phyloP scores from a whole-genome alignment of 108 stramenopile species.

The Cyclostephanos tholiformis region DNA sequence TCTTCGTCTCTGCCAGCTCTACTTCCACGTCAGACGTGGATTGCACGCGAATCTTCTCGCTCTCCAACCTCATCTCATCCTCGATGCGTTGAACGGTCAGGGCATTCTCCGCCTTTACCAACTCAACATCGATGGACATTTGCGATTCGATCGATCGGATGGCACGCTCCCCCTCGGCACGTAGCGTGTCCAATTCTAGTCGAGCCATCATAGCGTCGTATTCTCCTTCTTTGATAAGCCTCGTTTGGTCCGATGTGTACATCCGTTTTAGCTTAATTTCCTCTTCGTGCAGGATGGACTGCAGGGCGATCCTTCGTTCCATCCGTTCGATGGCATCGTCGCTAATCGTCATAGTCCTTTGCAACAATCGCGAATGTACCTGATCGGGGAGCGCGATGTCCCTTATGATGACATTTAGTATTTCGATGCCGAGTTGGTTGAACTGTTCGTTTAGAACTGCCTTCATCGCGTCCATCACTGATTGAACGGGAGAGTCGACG shows the following conservation, averaged over 20 bases:
- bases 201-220: conserved; percentile 17
- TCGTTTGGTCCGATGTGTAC: conserved; percentile 15
- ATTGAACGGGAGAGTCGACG: conserved; percentile 29
- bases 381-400: conserved; percentile 48
- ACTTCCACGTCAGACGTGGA: conserved; percentile 22
- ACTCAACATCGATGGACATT: conserved; percentile 38
- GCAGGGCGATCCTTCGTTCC: conserved; percentile 59
- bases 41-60: conserved; percentile 28
- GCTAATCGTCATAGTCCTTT: conserved; percentile 55
- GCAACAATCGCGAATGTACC: conserved; percentile 51
- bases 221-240: conserved; percentile 22
- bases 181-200: conserved; percentile 7
- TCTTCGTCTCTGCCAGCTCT: conserved; percentile 18
- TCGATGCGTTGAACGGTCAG: conserved; percentile 24
- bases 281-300: conserved; percentile 40
- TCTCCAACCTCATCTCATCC: conserved; percentile 34
- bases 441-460: conserved; percentile 51
- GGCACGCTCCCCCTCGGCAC: conserved; percentile 21
- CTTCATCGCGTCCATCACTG: conserved; percentile 43
- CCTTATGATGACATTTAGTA: conserved; percentile 51
- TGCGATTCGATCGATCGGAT: conserved; percentile 37
- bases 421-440: conserved; percentile 46
- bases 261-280: conserved; percentile 38
- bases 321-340: conserved; percentile 54
- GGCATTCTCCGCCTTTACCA: conserved; percentile 28